Evolutionary conservation across 352 stramenopile genomes (phyloP).

Genomic region (Phytopythium boreale): DNA sequence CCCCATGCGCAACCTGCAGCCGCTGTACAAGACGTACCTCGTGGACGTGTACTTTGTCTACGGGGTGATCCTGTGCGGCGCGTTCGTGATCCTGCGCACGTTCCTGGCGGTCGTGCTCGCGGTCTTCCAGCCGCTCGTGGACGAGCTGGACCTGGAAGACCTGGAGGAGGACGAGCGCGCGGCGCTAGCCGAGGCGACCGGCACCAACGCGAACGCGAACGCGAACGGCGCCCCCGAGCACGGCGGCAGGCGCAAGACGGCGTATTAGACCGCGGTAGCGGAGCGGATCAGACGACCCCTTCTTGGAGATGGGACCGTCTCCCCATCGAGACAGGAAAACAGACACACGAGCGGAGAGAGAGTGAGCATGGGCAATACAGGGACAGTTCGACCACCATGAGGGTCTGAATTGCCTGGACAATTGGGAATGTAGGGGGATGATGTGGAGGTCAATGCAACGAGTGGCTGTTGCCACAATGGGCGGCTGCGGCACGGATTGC

Average conservation of each 20-base stretch:
- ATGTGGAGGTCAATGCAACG: too few species aligned
- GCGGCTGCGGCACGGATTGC: not conserved
- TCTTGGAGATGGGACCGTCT: not conserved
- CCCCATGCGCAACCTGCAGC: constrained; percentile 54
- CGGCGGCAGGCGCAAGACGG: not conserved
- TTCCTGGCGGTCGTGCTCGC: constrained; percentile 66
- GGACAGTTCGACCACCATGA: not conserved
- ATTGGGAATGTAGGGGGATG: not conserved
- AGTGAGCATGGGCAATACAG: not conserved
- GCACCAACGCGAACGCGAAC: not conserved
- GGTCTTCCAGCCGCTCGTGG: constrained; percentile 46
- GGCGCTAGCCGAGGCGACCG: constrained; percentile 1
- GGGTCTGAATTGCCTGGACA: not conserved
- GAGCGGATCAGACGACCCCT: not conserved
- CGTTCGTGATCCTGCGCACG: constrained; percentile 79
- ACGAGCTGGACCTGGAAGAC: constrained; percentile 11
- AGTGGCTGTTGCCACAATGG: not conserved
- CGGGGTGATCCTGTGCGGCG: constrained; percentile 73
- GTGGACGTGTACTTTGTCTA: constrained; percentile 88
- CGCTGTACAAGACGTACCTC: constrained; percentile 81
- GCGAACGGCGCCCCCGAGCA: not conserved
- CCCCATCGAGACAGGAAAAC: not conserved
- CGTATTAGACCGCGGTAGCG: not conserved
- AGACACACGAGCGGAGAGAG: not conserved
- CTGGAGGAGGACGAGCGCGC: constrained; percentile 6